Conservation (phyloP, 2,329 filamentous ascomycete species). For the Elsinoe perseae region DNA sequence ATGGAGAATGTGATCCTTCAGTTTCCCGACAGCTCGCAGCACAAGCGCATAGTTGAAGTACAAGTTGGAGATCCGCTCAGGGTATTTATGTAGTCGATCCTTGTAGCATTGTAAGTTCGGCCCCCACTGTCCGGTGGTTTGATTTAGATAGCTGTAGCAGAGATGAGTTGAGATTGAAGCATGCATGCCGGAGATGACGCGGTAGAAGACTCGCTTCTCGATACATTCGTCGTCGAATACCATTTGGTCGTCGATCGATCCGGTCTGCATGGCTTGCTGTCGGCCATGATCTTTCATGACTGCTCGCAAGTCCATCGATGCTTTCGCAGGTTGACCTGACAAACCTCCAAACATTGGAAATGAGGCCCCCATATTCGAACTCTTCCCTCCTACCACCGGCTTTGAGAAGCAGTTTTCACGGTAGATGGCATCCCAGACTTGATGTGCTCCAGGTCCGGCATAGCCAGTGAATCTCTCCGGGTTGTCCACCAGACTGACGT, state of each 20-base stretch:
- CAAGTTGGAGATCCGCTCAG: conserved; percentile 89
- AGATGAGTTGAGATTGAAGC: conserved; percentile 93
- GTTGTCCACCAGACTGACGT: conserved; percentile 88
- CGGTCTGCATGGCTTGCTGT: conserved; percentile 45
- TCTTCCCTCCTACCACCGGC: conserved; percentile 26
- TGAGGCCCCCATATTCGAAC: conserved; percentile 21
- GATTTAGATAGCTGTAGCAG: conserved; percentile 93
- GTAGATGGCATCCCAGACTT: conserved; percentile 96
- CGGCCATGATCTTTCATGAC: conserved; percentile 55
- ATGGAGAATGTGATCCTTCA: conserved; percentile 68
- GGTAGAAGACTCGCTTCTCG: conserved; percentile 97
- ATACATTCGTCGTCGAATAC: conserved; percentile 86
- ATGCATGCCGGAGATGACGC: conserved; percentile 94
- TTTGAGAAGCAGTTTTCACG: conserved; percentile 86
- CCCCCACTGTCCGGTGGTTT: conserved; percentile 86
- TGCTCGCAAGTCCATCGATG: conserved; percentile 53
- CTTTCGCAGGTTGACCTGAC: conserved; percentile 42
- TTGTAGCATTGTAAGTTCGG: conserved; percentile 88
- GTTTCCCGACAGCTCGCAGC: conserved; percentile 81
- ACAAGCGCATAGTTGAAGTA: conserved; percentile 99
- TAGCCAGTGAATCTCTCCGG: conserved; percentile 96
- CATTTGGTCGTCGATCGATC: conserved; percentile 51
- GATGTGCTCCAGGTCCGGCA: conserved; percentile 69
- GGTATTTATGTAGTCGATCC: conserved; percentile 70
- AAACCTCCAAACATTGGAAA: conserved; percentile 35